Conservation (phyloP, 2,329 filamentous ascomycete genomes). For the Alternaria consortialis region DNA sequence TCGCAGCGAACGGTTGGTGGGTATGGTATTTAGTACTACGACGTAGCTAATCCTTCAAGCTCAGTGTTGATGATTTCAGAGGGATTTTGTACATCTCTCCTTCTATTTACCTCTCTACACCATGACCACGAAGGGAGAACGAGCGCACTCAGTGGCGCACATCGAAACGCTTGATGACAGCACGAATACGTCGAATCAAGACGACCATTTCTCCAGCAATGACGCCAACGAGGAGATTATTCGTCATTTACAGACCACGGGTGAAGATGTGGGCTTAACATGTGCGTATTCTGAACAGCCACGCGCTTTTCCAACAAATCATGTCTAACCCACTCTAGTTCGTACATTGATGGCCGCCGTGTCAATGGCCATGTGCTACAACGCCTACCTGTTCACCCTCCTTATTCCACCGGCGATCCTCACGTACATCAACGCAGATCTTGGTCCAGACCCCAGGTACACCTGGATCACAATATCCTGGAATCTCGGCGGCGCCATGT, state of each 20-base stretch:
- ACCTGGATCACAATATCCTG: conserved; percentile 48
- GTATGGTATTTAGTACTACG: conserved; percentile 9
- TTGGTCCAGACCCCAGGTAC: conserved; percentile 42
- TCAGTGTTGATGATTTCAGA: neutral
- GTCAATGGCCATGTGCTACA: conserved; percentile 44
- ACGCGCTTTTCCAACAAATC: neutral
- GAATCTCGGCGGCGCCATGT: conserved; percentile 45
- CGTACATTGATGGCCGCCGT: conserved; percentile 36
- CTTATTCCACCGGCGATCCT: conserved; percentile 46
- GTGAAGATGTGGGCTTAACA: conserved; percentile 44
- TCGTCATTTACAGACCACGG: conserved; percentile 38
- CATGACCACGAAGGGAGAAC: conserved; percentile 14
- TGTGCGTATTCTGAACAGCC: conserved; percentile 9
- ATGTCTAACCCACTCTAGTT: neutral
- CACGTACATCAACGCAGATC: conserved; percentile 44
- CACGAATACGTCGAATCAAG: conserved; percentile 17
- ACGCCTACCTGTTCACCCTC: conserved; percentile 47
- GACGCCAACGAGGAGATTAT: conserved; percentile 42
- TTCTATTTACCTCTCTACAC: neutral
- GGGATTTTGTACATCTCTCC: neutral
- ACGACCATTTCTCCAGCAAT: neutral
- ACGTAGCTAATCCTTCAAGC: conserved; percentile 3
- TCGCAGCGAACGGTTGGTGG: conserved; percentile 2
- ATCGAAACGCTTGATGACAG: conserved; percentile 31
- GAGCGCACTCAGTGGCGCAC: conserved; percentile 24